phyloP scores from a whole-genome alignment of 2,329 filamentous ascomycete genomes.

The Colletotrichum tropicicola region DNA sequence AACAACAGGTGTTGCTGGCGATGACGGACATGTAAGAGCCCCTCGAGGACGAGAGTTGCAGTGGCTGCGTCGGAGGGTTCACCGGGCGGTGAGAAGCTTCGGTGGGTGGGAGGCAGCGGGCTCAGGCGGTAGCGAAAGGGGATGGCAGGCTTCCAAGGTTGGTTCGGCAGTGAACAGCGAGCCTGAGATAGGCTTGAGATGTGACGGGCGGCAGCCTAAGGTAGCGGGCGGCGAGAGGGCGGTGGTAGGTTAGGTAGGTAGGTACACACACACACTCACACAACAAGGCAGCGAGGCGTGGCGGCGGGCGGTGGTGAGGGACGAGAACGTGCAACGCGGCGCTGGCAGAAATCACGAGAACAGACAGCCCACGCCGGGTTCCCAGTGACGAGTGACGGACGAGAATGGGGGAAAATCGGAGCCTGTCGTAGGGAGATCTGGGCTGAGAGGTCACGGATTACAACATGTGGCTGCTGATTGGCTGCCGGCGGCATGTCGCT shows the following conservation, averaged over 20 bases:
- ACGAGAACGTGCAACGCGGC: conserved; percentile 9
- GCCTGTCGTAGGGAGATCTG: conserved; percentile 25
- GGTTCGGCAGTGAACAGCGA: neutral
- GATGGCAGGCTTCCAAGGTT: neutral
- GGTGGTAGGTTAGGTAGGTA: neutral
- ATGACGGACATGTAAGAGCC: conserved; percentile 28
- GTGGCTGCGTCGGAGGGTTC: conserved; percentile 9
- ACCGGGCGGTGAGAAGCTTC: conserved; percentile 26
- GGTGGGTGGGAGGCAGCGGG: neutral
- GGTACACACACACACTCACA: no score
- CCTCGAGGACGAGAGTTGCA: conserved; percentile 1
- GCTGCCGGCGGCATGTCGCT: neutral
- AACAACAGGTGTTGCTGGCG: conserved; percentile 18
- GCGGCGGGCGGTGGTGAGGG: conserved; percentile 6
- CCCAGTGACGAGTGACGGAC: conserved; percentile 30
- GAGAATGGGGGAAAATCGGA: conserved; percentile 29
- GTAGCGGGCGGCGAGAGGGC: neutral
- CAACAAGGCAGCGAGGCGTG: no score
- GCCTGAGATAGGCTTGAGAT: neutral
- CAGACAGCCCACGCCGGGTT: conserved; percentile 17
- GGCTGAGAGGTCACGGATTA: conserved; percentile 32
- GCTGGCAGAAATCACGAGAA: conserved; percentile 27
- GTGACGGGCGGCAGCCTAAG: conserved; percentile 5
- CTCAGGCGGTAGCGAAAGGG: neutral
- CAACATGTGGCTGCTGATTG: conserved; percentile 29